Base-by-base conservation (phyloP, 2,329 filamentous ascomycete genomes). In the Clarireedia hainanense region DNA sequence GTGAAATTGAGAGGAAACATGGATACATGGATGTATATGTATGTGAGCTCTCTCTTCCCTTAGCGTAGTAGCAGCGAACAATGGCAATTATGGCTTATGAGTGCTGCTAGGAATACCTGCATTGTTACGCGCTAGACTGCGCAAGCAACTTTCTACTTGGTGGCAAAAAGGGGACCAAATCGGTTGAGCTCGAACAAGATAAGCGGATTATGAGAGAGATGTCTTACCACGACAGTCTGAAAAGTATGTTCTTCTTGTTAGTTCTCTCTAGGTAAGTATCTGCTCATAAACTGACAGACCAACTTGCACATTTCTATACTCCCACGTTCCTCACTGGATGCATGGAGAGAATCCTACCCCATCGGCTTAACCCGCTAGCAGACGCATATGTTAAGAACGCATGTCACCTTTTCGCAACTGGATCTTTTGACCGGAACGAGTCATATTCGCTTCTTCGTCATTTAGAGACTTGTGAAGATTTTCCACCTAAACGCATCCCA, bases 71-170 rank as follows among this genome's bases (percentile, higher is more conserved):
- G 12, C 12, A 30, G 6, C 14, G 15, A 14, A 37, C 14, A 17
- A 47, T 39, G 10, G n/a, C n/a, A 36, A 1, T 15, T 23, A 26
- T 36, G 1, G 7, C 15, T 24, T 12, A 24, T 15, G 23, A 15
- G 20, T 26, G 24, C 9, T 17, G 14, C 30, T 9, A 49, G 64
- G 54, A 63, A 23, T 63, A 62, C 47, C 37, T 88, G 1, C 85
- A 88, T 60, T 78, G 84, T 26, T 88, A 85, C 65, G 84, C 85
- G 0, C 81, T 86, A 52, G 85, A 88, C 64, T 86, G 84, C 62
- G 78, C 83, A 27, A 85, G 83, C 0, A 81, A 86, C 63, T 83
- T 86, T 61, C 74, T 88, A n/a, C 86, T 88, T 64, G 81, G 85
- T 54, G 83, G 84, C 0, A 75, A 81, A 6, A 2, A 3, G 56